Evolutionary conservation across 768 basidiomycete species (phyloP).

Genomic region (Lactarius evosmus): DNA sequence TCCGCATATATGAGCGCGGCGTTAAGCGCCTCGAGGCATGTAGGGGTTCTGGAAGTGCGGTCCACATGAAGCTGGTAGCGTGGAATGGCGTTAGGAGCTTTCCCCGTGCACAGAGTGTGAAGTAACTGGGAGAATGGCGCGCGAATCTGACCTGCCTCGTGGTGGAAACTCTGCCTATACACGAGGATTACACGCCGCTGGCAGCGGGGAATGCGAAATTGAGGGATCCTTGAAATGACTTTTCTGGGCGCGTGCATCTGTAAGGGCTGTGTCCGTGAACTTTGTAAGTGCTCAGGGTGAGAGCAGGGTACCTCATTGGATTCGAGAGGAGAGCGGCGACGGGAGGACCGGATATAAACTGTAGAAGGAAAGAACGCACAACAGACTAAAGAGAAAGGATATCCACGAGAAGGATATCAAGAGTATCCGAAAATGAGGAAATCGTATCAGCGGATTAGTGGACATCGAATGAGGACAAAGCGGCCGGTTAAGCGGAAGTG

Average conservation of each 20-base stretch:
- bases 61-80: conserved; percentile 79
- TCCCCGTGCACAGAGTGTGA: conserved; percentile 74
- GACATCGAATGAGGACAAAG: conserved; percentile 80
- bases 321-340: conserved; percentile 73
- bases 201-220: conserved; percentile 52
- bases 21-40: conserved; percentile 70
- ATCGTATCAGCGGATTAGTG: conserved; percentile 70
- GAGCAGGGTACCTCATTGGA: too few relatives aligned
- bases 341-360: conserved; percentile 68
- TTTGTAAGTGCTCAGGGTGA: conserved; percentile 82
- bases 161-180: conserved; percentile 46
- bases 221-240: conserved; percentile 91
- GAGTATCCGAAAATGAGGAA: conserved; percentile 67
- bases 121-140: conserved; percentile 68
- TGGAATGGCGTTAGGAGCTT: conserved; percentile 91
- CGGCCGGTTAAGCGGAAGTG: conserved; percentile 88
- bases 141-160: conserved; percentile 59
- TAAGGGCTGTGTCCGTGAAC: conserved; percentile 81
- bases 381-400: conserved; percentile 75
- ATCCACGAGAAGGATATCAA: conserved; percentile 63
- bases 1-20: conserved; percentile 53
- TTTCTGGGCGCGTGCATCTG: conserved; percentile 90
- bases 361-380: conserved; percentile 71
- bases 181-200: not conserved
- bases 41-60: conserved; percentile 65